A percentile compares a stretch with the other conserved stretches of the same genome.
Evolutionary conservation across 495 filamentous ascomycete genomes (phyloP).

Genomic region (Neurospora africana): DNA sequence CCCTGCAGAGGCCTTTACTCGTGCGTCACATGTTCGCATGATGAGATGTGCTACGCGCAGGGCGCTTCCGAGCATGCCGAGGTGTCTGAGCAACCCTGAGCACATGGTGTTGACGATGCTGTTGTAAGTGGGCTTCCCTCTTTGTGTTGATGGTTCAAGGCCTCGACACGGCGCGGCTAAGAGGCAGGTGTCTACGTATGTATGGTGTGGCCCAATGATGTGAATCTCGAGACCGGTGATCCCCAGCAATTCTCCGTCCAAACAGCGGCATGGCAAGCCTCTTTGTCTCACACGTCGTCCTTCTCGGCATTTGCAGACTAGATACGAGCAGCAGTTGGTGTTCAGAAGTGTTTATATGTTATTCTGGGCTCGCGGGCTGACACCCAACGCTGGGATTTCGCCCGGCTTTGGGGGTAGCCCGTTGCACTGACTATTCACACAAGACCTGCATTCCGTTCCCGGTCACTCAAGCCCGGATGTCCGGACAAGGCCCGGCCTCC

Average conservation of each 20-base stretch:
- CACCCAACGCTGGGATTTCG: neutral
- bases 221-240: neutral
- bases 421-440: neutral
- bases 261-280: neutral
- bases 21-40: neutral
- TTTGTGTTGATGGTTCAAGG: neutral
- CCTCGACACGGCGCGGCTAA: neutral
- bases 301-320: neutral
- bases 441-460: neutral
- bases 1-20: neutral
- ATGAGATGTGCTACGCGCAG: neutral
- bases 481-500: neutral
- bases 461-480: neutral
- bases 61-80: neutral
- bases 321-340: neutral
- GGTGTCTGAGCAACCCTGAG: neutral
- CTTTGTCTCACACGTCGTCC: neutral
- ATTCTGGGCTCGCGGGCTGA: neutral
- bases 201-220: neutral
- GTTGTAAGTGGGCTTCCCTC: neutral
- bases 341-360: neutral
- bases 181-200: neutral
- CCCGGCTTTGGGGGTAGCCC: neutral
- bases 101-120: neutral
- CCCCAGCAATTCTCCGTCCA: neutral